Evolutionary conservation across 2,329 filamentous ascomycete species (phyloP), one percentile per base, ranked within the genome.

Genomic region (Pseudogymnoascus sp.): DNA sequence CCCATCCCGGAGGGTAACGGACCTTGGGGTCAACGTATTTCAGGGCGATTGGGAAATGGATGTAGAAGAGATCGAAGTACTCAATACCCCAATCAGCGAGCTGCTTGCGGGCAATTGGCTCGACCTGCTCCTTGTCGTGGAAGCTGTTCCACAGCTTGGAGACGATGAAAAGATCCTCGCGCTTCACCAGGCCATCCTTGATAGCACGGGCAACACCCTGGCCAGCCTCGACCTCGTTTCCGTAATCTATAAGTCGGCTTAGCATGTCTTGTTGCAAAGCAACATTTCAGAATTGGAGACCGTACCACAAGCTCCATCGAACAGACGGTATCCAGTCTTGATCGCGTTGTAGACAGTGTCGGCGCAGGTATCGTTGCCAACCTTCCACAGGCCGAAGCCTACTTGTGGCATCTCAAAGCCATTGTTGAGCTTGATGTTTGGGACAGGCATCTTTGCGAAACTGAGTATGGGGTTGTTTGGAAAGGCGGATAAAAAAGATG

Each of bases 111-210:
- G 80, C 83, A 72, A 94, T 91, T 63, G 86, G 86, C 76, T 88
- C 85, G 66, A 93, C 90, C 69, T 83, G 82, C 69, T 93, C 87
- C 69, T 81, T 82, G 71, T 93, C 88, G 80, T 96, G 91, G 84
- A 92, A 96, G 68, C 87, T 87, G 80, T 93, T 92, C 91, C 92
- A 96, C 63, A 96, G 87, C 82, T 96, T 96, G 76, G 88, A 91
- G 67, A 92, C 89, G 73, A 96, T 86, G 84, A 96, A 96, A 73
- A 96, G 88, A 23, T 96, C 91, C 76, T 90, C 85, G 64, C 90
- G 88, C 80, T 87, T 91, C 69, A 92, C 89, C 63, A 93, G 75
- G 45, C 90, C 89, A 8, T 94, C 90, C 72, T 88, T 83, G 77
- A 94, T 91, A 71, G 90, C 90, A 68, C 88, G 88, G 64, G 86